Evolutionary conservation across 1,139 yeast species (phyloP), one percentile per base, ranked within the genome.

Genomic region (Geotrichum candidum): DNA sequence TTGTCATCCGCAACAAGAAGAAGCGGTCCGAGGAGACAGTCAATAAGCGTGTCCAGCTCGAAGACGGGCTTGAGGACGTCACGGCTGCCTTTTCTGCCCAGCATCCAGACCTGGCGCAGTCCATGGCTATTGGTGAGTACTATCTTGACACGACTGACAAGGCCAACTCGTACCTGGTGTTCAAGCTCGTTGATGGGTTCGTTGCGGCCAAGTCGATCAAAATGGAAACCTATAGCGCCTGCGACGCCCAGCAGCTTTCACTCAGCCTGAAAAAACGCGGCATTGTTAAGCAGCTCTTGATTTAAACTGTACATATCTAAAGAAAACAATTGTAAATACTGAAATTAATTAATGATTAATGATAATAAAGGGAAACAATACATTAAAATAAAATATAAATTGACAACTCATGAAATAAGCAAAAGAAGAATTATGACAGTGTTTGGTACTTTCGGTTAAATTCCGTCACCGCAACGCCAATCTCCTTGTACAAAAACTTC

Each of bases 401-500:
- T 22, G 33, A 48, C 15, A 51, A 27, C 27, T 35, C 33, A 51
- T 18, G 23, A 23, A 25, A 53, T 15, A 27, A 53, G 48, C n/a
- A 33, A 48, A 46, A 23, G 46, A 48, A 48, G 33, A 33, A 1
- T 54, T 53, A 67, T 23, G 61, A 52, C 22, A 72, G 59, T 3
- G 75, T 71, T 60, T 74, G 75, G 52, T 71, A 69, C 61, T 67
- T 67, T 25, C 72, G 68, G 72, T 91, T 91, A 75, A 81, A 90
- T 68, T 87, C 90, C 46, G 80, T 82, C 15, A 90, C 98, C 0
- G 97, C 97, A 64, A 87, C 76, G 5, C 87, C 88, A 68, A 94
- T 89, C 69, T 83, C 84, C 66, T 79, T 82, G 77, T 90, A 91
- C 65, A 94, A 75, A 73, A 83, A 87, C 63, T 80, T 78, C 67